Percentiles rank a stretch among this genome's conserved stretches.
Evolutionary conservation across 2,329 filamentous ascomycete species (phyloP).

Genomic region (Sordariomycetes sp.): DNA sequence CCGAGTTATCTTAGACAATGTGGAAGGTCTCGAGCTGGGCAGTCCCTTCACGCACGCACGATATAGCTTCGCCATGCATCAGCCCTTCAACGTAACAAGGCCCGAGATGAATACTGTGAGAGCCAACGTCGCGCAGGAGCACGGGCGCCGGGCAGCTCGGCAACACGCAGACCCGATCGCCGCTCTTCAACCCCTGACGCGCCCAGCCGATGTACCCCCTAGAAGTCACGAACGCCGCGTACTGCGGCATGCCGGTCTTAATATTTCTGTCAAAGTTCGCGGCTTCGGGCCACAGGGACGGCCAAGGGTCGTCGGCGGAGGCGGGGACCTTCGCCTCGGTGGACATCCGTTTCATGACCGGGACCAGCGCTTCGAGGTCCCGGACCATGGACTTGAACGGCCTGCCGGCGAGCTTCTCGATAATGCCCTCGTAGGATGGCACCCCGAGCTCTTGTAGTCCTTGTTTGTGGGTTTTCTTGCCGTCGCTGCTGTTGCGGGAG

Average conservation of each 20-base stretch:
- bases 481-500: neutral
- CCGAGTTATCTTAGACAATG: neutral
- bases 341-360: neutral
- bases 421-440: neutral
- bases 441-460: neutral
- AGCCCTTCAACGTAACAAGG: neutral
- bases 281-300: neutral
- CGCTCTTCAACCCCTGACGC: neutral
- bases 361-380: neutral
- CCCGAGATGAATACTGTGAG: neutral
- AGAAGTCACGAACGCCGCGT: neutral
- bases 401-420: neutral
- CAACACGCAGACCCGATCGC: neutral
- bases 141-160: neutral
- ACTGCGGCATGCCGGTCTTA: neutral
- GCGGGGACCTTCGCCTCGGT: neutral
- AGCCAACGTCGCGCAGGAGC: neutral
- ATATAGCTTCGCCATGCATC: neutral
- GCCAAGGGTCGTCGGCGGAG: neutral
- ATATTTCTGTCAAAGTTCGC: neutral
- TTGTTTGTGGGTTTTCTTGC: neutral
- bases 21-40: neutral
- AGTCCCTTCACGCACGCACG: neutral
- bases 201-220: neutral
- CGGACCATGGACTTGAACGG: neutral